Conservation (phyloP, 805 yeast genomes). For the Lachancea nothofagi region DNA sequence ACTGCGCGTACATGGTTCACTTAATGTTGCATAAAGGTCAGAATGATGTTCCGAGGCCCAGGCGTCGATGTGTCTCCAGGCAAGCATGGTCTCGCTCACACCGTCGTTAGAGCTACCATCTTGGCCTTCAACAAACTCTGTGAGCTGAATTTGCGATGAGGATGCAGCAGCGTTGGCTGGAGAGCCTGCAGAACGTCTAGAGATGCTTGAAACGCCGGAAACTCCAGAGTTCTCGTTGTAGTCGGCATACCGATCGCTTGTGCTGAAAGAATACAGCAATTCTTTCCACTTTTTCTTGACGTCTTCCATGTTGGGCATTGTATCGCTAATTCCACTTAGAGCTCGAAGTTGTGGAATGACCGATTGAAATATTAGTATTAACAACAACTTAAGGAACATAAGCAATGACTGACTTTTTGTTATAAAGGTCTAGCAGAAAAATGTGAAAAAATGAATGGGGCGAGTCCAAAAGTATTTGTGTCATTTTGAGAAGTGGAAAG, state of each 20-base stretch:
- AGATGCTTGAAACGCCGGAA: conserved; percentile 1
- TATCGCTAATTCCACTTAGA: not conserved
- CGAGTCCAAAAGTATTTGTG: too few relatives aligned
- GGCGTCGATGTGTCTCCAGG: conserved; percentile 85
- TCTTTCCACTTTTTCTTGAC: conserved; percentile 48
- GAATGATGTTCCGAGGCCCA: conserved; percentile 79
- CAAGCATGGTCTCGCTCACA: conserved; percentile 64
- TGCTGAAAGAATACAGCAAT: conserved; percentile 56
- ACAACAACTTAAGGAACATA: too few relatives aligned
- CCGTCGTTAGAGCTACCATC: conserved; percentile 43
- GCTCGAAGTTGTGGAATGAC: not conserved
- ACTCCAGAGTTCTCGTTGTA: conserved; percentile 43
- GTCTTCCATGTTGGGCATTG: conserved; percentile 28
- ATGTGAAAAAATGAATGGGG: too few relatives aligned
- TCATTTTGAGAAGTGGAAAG: too few relatives aligned
- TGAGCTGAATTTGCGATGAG: conserved; percentile 23
- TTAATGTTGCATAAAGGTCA: conserved; percentile 73
- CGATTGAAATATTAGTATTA: too few relatives aligned
- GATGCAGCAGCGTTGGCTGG: conserved; percentile 25
- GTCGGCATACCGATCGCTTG: conserved; percentile 67
- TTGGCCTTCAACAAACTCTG: conserved; percentile 34
- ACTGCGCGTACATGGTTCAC: conserved; percentile 70
- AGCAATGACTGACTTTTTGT: not conserved
- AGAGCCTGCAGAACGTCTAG: conserved; percentile 2
- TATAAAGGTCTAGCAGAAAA: too few relatives aligned